phyloP scores from a whole-genome alignment of 2,329 filamentous ascomycete species.

The Fusarium xylarioides region DNA sequence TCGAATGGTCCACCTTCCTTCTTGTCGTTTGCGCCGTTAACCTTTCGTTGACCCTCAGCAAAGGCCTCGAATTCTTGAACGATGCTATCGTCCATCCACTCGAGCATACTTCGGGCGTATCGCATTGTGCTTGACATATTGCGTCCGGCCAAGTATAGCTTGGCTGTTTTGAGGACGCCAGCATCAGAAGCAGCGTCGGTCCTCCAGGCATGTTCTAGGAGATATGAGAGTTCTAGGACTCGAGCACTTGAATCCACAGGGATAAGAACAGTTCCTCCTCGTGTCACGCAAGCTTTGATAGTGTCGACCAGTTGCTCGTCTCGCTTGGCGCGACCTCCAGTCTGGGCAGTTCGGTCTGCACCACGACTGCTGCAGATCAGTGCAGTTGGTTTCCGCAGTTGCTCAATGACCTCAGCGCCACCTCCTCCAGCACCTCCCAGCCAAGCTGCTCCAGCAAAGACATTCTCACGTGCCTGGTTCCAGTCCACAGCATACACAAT shows the following conservation, averaged over 20 bases:
- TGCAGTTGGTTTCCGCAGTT: conserved; percentile 90
- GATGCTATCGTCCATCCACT: conserved; percentile 99
- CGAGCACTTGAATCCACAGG: conserved; percentile 96
- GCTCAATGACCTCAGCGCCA: conserved; percentile 91
- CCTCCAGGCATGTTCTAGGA: conserved; percentile 92
- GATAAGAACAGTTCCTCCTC: conserved; percentile 90
- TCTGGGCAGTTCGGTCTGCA: conserved; percentile 73
- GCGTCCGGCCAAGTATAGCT: conserved; percentile 84
- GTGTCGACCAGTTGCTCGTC: conserved; percentile 87
- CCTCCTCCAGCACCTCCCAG: conserved; percentile 82
- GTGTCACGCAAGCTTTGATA: conserved; percentile 78
- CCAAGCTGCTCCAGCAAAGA: conserved; percentile 93
- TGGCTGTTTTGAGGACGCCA: conserved; percentile 61
- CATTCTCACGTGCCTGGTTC: conserved; percentile 97
- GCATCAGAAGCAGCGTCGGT: conserved; percentile 65
- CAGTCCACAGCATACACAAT: conserved; percentile 98
- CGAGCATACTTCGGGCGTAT: conserved; percentile 92
- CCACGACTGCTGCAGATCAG: conserved; percentile 91
- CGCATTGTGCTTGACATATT: conserved; percentile 90
- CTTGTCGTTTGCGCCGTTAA: conserved; percentile 58
- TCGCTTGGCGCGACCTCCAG: conserved; percentile 79
- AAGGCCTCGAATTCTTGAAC: conserved; percentile 88
- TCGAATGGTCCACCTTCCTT: conserved; percentile 81
- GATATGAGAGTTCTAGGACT: conserved; percentile 88
- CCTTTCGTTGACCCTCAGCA: conserved; percentile 60